phyloP scores from a whole-genome alignment of 2,329 filamentous ascomycete genomes.

The Talaromyces albobiverticillius region DNA sequence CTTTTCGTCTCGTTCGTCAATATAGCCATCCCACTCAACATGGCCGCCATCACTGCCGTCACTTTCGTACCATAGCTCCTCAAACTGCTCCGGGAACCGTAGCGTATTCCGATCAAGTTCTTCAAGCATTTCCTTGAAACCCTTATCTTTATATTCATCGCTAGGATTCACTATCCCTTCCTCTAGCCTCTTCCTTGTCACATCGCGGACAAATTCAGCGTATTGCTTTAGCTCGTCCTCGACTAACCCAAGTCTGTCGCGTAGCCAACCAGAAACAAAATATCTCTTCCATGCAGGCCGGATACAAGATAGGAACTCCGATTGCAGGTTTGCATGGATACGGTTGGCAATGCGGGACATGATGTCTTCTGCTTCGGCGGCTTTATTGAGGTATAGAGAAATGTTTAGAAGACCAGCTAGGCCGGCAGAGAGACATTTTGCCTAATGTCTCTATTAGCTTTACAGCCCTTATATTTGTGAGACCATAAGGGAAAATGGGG shows the following conservation, averaged over 20 bases:
- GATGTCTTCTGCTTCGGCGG: slow-evolving; percentile 2
- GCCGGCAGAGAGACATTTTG: not conserved
- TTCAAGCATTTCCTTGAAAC: slow-evolving; percentile 4
- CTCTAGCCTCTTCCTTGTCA: slow-evolving; percentile 8
- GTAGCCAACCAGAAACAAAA: slow-evolving; percentile 6
- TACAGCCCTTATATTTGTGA: too few species aligned
- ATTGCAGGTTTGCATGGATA: slow-evolving; percentile 8
- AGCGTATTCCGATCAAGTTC: slow-evolving; percentile 4
- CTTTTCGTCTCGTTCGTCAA: too few species aligned
- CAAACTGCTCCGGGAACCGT: not conserved
- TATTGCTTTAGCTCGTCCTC: slow-evolving; percentile 1
- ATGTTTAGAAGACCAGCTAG: slow-evolving; percentile 6
- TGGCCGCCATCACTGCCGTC: too few species aligned
- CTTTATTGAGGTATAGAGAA: slow-evolving; percentile 5
- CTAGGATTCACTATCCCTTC: not conserved
- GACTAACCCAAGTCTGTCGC: not conserved
- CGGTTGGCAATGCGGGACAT: slow-evolving; percentile 11
- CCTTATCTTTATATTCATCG: not conserved
- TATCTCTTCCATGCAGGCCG: slow-evolving; percentile 7
- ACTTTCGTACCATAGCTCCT: not conserved
- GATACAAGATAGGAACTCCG: not conserved
- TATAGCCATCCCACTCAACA: too few species aligned
- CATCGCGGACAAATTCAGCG: not conserved
- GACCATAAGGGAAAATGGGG: too few species aligned
- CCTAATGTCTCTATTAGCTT: too few species aligned